These are phyloP conservation scores for Colletotrichum somersetense DNA, from an alignment of 2,329 filamentous ascomycete genomes.

Conservation along the genomic window DNA sequence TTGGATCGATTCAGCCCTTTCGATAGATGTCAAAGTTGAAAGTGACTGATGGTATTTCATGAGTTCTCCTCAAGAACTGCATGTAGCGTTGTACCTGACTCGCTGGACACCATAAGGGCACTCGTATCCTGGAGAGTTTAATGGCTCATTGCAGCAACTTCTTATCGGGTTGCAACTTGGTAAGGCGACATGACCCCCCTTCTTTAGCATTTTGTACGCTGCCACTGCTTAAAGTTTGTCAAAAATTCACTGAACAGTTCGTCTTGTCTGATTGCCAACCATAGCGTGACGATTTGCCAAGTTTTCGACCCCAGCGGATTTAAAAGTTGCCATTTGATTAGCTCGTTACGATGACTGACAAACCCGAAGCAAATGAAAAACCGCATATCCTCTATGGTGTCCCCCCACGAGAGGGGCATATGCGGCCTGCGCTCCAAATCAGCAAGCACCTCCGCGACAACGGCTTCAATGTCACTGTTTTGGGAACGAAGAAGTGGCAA, in stretches of 20 bases:
- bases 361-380: neutral
- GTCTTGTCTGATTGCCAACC: neutral
- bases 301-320: no score
- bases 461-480: slow-evolving; percentile 21
- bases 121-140: neutral
- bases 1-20: neutral
- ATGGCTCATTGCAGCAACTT: neutral
- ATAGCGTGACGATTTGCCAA: no score
- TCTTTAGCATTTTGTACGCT: no score
- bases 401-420: slow-evolving; percentile 27
- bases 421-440: slow-evolving; percentile 33
- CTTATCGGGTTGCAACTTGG: neutral
- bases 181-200: neutral
- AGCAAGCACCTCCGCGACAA: neutral
- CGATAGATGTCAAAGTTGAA: neutral
- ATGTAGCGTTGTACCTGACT: neutral
- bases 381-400: slow-evolving; percentile 16
- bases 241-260: neutral
- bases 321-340: neutral
- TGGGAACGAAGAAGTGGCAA: slow-evolving; percentile 23
- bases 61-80: neutral
- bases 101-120: neutral
- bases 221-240: neutral
- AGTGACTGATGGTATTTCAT: neutral
- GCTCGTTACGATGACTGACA: neutral